These are phyloP conservation scores for Echria macrotheca DNA, from an alignment of 495 filamentous ascomycete genomes.

Conservation along the genomic window DNA sequence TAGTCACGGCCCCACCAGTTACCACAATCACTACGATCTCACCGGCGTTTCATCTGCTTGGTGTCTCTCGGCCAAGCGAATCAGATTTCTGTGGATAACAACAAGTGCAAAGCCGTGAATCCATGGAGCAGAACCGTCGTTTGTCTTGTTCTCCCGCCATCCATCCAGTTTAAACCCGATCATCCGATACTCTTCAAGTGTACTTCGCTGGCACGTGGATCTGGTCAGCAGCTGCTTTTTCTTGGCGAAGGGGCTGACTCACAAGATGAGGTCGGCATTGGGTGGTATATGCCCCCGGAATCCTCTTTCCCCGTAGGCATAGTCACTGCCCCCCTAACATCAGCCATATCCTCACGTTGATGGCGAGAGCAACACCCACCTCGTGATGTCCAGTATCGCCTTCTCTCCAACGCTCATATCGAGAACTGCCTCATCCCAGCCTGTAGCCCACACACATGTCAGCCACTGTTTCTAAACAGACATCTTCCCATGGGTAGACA, in stretches of 20 bases:
- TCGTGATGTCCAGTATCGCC: constrained; percentile 68
- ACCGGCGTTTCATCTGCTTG: too few relatives aligned
- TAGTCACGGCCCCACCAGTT: too few relatives aligned
- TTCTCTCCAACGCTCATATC: constrained; percentile 79
- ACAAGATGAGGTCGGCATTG: constrained; percentile 53
- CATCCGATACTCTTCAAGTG: constrained; percentile 45
- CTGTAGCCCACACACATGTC: constrained; percentile 31
- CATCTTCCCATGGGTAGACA: not conserved
- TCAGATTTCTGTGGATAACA: too few relatives aligned
- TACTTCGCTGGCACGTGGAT: constrained; percentile 38
- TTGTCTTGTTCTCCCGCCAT: too few relatives aligned
- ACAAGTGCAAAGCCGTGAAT: too few relatives aligned
- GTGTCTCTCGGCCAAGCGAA: too few relatives aligned
- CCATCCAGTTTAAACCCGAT: too few relatives aligned
- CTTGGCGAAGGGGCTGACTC: constrained; percentile 23
- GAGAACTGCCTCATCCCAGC: constrained; percentile 82
- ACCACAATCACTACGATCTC: too few relatives aligned
- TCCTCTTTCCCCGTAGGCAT: constrained; percentile 67
- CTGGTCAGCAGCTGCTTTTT: constrained; percentile 2
- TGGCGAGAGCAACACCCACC: constrained; percentile 45
- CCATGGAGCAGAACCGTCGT: too few relatives aligned
- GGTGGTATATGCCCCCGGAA: constrained; percentile 61
- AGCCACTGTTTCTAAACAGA: constrained; percentile 10
- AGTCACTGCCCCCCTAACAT: constrained; percentile 53
- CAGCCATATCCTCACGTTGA: not conserved